These are phyloP conservation scores for Cercophora scortea DNA, from an alignment of 495 filamentous ascomycete species.

Conservation along the genomic window DNA sequence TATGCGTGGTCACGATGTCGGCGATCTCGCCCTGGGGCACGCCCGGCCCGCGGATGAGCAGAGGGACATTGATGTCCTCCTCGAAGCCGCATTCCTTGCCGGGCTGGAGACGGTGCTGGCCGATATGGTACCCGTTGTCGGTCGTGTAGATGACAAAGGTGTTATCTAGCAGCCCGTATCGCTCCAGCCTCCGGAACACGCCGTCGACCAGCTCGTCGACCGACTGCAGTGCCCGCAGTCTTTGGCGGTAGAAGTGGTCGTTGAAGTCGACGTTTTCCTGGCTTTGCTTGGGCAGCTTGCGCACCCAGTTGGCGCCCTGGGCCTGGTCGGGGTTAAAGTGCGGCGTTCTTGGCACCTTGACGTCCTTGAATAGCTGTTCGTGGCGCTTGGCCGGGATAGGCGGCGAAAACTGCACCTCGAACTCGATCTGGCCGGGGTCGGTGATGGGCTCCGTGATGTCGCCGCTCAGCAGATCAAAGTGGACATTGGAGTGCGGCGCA, in stretches of 20 bases:
- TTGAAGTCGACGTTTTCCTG: constrained; percentile 52
- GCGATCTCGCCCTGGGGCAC: constrained; percentile 35
- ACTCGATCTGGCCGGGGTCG: constrained; percentile 11
- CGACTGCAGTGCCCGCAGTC: constrained; percentile 55
- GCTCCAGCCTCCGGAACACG: constrained; percentile 44
- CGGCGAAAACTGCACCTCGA: constrained; percentile 30
- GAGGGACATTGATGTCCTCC: constrained; percentile 66
- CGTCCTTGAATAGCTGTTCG: constrained; percentile 39
- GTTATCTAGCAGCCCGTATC: constrained; percentile 49
- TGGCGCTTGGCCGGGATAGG: constrained; percentile 45
- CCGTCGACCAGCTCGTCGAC: constrained; percentile 64
- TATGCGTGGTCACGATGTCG: constrained; percentile 57
- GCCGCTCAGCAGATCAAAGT: background rate
- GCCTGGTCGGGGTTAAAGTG: constrained; percentile 48
- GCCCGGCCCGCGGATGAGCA: constrained; percentile 55
- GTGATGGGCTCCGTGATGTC: background rate
- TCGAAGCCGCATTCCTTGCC: constrained; percentile 67
- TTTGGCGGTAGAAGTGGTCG: constrained; percentile 59
- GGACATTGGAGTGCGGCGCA: constrained; percentile 56
- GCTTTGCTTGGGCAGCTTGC: constrained; percentile 42
- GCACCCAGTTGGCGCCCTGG: constrained; percentile 58
- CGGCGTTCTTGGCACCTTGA: constrained; percentile 40
- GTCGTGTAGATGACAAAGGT: constrained; percentile 67
- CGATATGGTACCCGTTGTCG: constrained; percentile 71
- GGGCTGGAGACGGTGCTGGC: constrained; percentile 63